These are phyloP conservation scores for Beauveria asiatica DNA, from an alignment of 2,329 filamentous ascomycete genomes.

Conservation along the genomic window DNA sequence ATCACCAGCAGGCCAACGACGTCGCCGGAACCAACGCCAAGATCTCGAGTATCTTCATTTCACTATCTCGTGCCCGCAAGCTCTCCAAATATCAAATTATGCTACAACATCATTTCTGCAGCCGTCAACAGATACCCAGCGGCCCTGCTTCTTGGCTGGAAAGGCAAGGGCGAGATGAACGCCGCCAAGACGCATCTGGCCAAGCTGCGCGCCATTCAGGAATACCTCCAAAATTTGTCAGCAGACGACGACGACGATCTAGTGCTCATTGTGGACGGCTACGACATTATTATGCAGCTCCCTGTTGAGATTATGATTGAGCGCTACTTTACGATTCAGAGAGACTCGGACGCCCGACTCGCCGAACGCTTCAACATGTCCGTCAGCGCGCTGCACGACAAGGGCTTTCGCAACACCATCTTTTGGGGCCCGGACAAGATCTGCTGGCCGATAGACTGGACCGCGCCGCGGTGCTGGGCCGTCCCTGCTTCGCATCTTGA, in stretches of 20 bases:
- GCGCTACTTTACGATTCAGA: conserved; percentile 48
- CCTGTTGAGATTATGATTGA: conserved; percentile 54
- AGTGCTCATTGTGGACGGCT: conserved; percentile 54
- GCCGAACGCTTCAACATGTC: conserved; percentile 38
- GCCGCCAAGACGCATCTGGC: conserved; percentile 29
- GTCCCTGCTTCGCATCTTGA: conserved; percentile 28
- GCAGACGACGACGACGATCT: conserved; percentile 43
- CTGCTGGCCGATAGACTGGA: conserved; percentile 30
- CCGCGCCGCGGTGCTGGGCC: conserved; percentile 31
- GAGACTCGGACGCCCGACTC: conserved; percentile 44
- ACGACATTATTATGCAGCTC: conserved; percentile 58
- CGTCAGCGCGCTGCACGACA: conserved; percentile 21
- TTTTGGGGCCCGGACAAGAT: conserved; percentile 38
- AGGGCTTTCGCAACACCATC: conserved; percentile 29
- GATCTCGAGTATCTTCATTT: conserved; percentile 21
- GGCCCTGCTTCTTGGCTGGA: conserved; percentile 31
- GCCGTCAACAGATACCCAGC: conserved; percentile 29
- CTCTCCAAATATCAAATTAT: conserved; percentile 27
- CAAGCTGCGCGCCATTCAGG: conserved; percentile 28
- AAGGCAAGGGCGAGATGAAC: conserved; percentile 26
- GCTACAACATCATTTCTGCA: conserved; percentile 30
- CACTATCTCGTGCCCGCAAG: conserved; percentile 33
- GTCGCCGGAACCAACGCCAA: neutral
- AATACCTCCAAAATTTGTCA: conserved; percentile 25
- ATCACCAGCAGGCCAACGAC: neutral